Percentiles rank a stretch among this genome's conserved stretches.
Evolutionary conservation across 2,329 filamentous ascomycete species (phyloP).

Genomic region (Rutstroemia sydowiana): DNA sequence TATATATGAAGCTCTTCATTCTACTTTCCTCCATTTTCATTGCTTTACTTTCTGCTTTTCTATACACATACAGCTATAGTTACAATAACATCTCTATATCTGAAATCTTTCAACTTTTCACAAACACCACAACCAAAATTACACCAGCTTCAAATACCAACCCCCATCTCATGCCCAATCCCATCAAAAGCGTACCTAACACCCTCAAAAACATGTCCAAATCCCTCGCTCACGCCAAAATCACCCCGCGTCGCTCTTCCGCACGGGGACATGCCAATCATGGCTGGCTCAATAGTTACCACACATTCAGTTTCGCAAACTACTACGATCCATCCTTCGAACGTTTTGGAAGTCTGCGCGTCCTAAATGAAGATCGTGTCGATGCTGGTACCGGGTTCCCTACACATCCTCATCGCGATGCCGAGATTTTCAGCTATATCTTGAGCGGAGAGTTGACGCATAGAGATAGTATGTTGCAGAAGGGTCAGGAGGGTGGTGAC

Average conservation of each 20-base stretch:
- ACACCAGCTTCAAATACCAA: slow-evolving; percentile 4
- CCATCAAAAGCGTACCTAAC: slow-evolving; percentile 27
- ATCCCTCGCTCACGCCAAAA: slow-evolving; percentile 59
- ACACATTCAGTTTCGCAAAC: slow-evolving; percentile 15
- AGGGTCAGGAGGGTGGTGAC: slow-evolving; percentile 48
- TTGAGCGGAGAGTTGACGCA: slow-evolving; percentile 81
- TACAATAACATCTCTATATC: slow-evolving; percentile 20
- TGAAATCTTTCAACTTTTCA: slow-evolving; percentile 20
- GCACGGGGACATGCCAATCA: slow-evolving; percentile 72
- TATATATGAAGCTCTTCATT: slow-evolving; percentile 31
- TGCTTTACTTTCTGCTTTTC: slow-evolving; percentile 25
- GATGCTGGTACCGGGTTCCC: slow-evolving; percentile 69
- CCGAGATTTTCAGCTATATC: slow-evolving; percentile 86
- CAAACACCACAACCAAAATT: slow-evolving; percentile 1
- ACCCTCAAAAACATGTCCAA: slow-evolving; percentile 48
- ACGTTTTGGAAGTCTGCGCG: slow-evolving; percentile 65
- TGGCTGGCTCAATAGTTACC: slow-evolving; percentile 77
- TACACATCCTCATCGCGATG: slow-evolving; percentile 77
- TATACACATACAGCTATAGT: slow-evolving; percentile 14
- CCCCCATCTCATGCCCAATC: background rate
- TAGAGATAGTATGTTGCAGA: slow-evolving; percentile 75
- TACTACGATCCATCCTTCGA: slow-evolving; percentile 37
- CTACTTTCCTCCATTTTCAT: slow-evolving; percentile 27
- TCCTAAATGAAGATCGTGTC: slow-evolving; percentile 86
- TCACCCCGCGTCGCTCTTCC: slow-evolving; percentile 65